Conservation (phyloP, 164 flowering plant genomes). For the Hamamelis virginiana region DNA sequence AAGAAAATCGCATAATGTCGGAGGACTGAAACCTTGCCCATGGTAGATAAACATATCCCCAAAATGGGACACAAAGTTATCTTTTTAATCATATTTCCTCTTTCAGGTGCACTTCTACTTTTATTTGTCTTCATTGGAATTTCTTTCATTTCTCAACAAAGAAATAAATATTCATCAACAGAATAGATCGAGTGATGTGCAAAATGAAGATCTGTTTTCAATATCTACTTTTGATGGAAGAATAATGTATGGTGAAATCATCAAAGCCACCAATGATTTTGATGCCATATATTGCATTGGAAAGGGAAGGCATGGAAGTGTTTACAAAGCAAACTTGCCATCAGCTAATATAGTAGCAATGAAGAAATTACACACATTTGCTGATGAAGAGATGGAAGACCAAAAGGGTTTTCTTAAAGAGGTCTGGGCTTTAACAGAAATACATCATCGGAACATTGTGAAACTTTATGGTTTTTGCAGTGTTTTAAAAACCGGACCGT, state of each 20-base stretch:
- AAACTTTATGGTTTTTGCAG: constrained; percentile 14
- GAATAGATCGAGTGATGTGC: too few relatives aligned
- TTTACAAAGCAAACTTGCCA: constrained; percentile 5
- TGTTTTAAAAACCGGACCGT: too few relatives aligned
- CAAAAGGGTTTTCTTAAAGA: constrained; percentile 14
- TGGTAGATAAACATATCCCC: not conserved
- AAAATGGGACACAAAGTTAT: not conserved
- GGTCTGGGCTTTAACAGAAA: constrained; percentile 15
- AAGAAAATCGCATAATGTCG: too few relatives aligned
- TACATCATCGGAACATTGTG: constrained; percentile 15
- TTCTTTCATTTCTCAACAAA: not conserved
- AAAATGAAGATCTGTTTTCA: not conserved
- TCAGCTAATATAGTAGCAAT: constrained; percentile 9
- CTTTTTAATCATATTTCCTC: constrained; percentile 6
- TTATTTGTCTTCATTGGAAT: not conserved
- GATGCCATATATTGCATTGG: constrained; percentile 5
- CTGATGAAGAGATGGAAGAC: not conserved
- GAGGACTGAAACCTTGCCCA: constrained; percentile 7
- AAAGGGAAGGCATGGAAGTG: constrained; percentile 12
- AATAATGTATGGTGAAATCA: constrained; percentile 5
- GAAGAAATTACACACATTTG: constrained; percentile 11
- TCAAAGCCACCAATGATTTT: constrained; percentile 11
- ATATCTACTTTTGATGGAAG: constrained; percentile 6
- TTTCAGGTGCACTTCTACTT: constrained; percentile 1
- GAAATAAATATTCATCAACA: not conserved